Conservation (phyloP, 176 grass and related monocot species). For the Aegilops longissima region DNA sequence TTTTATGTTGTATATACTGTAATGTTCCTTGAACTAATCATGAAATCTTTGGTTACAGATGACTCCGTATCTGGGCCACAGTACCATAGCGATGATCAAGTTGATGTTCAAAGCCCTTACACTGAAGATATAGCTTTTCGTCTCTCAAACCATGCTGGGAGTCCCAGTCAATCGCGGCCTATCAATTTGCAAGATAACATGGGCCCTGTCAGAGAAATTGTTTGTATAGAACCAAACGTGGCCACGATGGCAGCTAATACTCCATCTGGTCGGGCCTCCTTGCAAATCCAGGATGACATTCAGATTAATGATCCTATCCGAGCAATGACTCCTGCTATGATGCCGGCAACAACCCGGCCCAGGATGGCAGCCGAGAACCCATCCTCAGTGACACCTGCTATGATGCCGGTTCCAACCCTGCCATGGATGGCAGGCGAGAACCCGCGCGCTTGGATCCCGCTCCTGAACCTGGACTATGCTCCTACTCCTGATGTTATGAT, state of each 20-base stretch:
- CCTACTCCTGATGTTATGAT: slow-evolving; percentile 7
- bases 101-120: slow-evolving; percentile 22
- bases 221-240: not conserved
- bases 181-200: not conserved
- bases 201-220: not conserved
- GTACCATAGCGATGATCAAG: not conserved
- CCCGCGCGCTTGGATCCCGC: not conserved
- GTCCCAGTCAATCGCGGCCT: not conserved
- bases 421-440: slow-evolving; percentile 10
- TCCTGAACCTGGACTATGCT: not conserved
- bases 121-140: not conserved
- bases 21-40: not conserved
- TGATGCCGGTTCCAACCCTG: not conserved
- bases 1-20: not conserved
- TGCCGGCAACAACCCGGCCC: not conserved
- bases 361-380: not conserved
- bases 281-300: not conserved
- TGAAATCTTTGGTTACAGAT: slow-evolving; percentile 21
- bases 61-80: slow-evolving; percentile 16
- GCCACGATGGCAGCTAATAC: not conserved
- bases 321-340: not conserved
- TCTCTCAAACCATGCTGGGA: not conserved
- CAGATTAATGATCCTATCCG: not conserved
- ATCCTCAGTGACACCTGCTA: not conserved
- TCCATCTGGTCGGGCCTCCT: not conserved